phyloP scores from a whole-genome alignment of 345 rosid genomes.

The Streptanthus diversifolius region DNA sequence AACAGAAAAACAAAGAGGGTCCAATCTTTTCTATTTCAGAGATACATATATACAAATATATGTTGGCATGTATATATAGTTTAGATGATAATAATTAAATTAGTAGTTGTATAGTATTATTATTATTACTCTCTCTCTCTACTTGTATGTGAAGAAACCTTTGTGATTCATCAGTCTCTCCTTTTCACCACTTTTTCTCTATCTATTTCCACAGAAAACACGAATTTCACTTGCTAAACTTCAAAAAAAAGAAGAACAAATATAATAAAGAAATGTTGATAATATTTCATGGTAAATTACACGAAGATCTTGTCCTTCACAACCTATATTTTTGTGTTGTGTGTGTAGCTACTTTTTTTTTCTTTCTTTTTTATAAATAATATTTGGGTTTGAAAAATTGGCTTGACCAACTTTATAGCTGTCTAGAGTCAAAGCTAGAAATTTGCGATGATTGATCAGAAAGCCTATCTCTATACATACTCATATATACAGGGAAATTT shows the following conservation, averaged over 20 bases:
- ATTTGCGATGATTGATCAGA: background rate
- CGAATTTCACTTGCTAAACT: slow-evolving; percentile 14
- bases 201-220: slow-evolving; percentile 25
- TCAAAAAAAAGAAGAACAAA: background rate
- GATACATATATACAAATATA: slow-evolving; percentile 6
- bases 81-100: background rate
- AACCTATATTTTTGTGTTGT: slow-evolving; percentile 28
- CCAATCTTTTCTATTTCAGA: slow-evolving; percentile 46
- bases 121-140: slow-evolving; percentile 50
- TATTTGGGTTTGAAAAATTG: slow-evolving; percentile 20
- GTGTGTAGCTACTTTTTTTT: background rate
- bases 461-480: background rate
- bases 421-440: slow-evolving; percentile 24
- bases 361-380: background rate
- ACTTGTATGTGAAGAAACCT: slow-evolving; percentile 75
- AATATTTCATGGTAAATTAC: slow-evolving; percentile 35
- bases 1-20: slow-evolving; percentile 46
- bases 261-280: slow-evolving; percentile 18
- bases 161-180: slow-evolving; percentile 36
- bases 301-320: slow-evolving; percentile 54
- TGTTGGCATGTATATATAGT: background rate
- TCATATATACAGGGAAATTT: background rate
- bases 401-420: slow-evolving; percentile 31
- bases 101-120: background rate
- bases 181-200: slow-evolving; percentile 31